phyloP scores from a whole-genome alignment of 352 stramenopile genomes.

The Phytophthora lateralis region DNA sequence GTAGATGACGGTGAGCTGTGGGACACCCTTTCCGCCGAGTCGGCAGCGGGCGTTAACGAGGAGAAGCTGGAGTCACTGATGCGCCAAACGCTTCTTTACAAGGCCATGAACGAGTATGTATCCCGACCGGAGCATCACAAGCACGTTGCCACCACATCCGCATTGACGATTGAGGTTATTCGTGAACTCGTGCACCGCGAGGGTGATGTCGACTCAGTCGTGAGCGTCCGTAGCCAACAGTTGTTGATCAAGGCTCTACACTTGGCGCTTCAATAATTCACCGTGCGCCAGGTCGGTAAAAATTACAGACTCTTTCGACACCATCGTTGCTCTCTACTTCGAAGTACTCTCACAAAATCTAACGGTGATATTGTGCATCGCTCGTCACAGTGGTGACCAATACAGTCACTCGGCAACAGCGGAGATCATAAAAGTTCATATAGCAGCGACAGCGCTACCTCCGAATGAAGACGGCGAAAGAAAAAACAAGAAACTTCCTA shows the following conservation, averaged over 20 bases:
- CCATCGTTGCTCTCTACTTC: no score
- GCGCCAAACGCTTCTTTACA: slow-evolving; percentile 73
- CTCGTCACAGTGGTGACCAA: not conserved
- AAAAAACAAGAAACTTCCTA: slow-evolving; percentile 37
- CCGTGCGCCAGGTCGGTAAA: not conserved
- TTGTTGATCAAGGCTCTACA: slow-evolving; percentile 80
- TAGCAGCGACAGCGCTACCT: slow-evolving; percentile 31
- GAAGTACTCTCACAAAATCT: no score
- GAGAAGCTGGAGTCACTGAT: slow-evolving; percentile 66
- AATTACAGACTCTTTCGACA: slow-evolving; percentile 16
- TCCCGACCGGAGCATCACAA: slow-evolving; percentile 27
- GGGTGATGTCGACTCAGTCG: slow-evolving; percentile 45
- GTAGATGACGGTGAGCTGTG: slow-evolving; percentile 64
- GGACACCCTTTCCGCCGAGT: slow-evolving; percentile 56
- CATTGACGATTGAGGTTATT: slow-evolving; percentile 67
- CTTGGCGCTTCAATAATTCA: slow-evolving; percentile 47
- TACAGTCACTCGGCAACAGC: slow-evolving; percentile 20
- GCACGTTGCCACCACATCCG: slow-evolving; percentile 15
- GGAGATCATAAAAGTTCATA: slow-evolving; percentile 36
- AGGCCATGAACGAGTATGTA: slow-evolving; percentile 60
- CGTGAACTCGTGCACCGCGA: slow-evolving; percentile 67
- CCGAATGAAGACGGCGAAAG: slow-evolving; percentile 35
- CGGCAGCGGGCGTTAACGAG: slow-evolving; percentile 62
- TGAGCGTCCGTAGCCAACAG: slow-evolving; percentile 61
- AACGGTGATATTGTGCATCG: no score